These are phyloP conservation scores for Pichia phayaonensis DNA, from an alignment of 805 yeast genomes.

Conservation along the genomic window DNA sequence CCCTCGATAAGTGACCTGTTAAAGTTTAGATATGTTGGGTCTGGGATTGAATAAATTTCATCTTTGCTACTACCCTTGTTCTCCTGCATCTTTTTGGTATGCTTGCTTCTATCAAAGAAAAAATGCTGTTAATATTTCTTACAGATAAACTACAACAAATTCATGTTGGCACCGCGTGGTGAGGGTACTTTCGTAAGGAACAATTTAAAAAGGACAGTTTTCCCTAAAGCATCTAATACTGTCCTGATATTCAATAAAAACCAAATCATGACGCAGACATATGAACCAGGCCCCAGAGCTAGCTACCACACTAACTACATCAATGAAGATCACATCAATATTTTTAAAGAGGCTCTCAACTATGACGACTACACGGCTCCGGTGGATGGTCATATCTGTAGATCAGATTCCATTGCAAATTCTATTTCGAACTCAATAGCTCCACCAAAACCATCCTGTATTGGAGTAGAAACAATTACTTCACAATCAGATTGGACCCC, in stretches of 20 bases:
- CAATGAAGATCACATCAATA: conserved; percentile 26
- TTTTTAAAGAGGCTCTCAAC: conserved; percentile 32
- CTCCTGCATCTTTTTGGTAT: not conserved
- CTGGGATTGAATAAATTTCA: not conserved
- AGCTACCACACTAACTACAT: conserved; percentile 19
- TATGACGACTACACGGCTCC: conserved; percentile 22
- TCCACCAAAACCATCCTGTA: not conserved
- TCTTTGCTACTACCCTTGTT: not conserved
- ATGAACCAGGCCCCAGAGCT: conserved; percentile 10
- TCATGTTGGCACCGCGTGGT: not conserved
- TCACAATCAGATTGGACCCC: conserved; percentile 44
- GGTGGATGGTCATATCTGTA: not conserved
- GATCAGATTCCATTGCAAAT: not conserved
- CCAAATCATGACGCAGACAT: not conserved
- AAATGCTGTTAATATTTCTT: not conserved
- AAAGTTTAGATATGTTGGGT: conserved; percentile 5
- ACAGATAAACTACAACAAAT: not conserved
- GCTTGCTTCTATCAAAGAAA: not conserved
- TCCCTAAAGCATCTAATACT: not conserved
- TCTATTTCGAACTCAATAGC: not conserved
- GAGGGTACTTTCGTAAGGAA: not conserved
- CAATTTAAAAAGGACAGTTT: not conserved
- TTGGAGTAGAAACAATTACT: conserved; percentile 20
- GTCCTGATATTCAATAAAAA: not conserved
- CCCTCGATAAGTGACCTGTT: conserved; percentile 10